Base-by-base conservation (phyloP, 768 basidiomycete species). In the Collybia sordida region DNA sequence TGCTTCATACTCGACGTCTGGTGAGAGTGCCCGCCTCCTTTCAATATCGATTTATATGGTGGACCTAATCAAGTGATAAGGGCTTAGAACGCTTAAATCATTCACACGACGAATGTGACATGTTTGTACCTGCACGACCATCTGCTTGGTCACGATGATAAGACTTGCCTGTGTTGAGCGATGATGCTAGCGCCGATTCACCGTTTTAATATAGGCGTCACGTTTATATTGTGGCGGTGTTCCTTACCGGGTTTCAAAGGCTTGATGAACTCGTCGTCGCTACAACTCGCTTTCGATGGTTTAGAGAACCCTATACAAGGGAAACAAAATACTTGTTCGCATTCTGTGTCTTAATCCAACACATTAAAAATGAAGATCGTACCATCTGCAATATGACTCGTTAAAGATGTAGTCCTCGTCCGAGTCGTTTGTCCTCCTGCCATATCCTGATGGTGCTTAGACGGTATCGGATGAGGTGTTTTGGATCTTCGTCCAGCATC, bases 401-500 rank as follows among this genome's bases (percentile, higher is more conserved):
- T 42, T 8, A 57, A 47, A 24, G 54, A 53, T 6, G 45, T 34
- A 25, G 24, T 55, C 28, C 28, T 53, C 49, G n/a, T 23, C 21
- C 54, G 39, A 27, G 42, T 42, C n/a, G 31, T 23, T 19, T 25
- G 31, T 17, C 38, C 38, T 23, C 24, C 34, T 21, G 42, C 22
- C 31, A 47, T 36, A 23, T 52, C 47, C 19, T 42, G 34, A 25
- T 21, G 41, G 19, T 44, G 43, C 31, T 39, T 48, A 19, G 51
- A 47, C 27, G 49, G 18, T 38, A 18, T 44, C 23, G 54, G 52
- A 48, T 51, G 55, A 12, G 64, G 62, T 9, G 60, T 55, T 24
- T 57, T 59, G 28, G 62, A 52, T 42, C 63, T 56, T 43, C 53
- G 50, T 21, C 65, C 63, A 43, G 56, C 54, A 14, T 54, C 51